Conservation (phyloP, 163 green algal species). For the Scenedesmus sp. region DNA sequence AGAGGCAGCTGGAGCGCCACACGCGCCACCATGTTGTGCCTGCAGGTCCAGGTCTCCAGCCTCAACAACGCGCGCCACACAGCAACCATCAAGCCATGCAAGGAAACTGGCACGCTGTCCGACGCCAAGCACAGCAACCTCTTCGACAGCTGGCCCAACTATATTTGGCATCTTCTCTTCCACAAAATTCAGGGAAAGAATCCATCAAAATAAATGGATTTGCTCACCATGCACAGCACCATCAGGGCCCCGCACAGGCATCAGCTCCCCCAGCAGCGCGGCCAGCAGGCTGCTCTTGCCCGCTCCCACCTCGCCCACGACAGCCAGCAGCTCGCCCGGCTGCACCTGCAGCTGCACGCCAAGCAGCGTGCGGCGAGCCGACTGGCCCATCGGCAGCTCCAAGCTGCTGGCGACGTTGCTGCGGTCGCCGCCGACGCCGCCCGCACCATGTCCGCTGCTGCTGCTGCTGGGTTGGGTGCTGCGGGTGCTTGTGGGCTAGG, state of each 20-base stretch:
- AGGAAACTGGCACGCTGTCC: neutral
- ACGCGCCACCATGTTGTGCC: no score
- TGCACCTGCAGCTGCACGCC: constrained; percentile 59
- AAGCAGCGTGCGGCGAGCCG: constrained; percentile 49
- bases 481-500: neutral
- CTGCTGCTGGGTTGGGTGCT: neutral
- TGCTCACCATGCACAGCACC: constrained; percentile 15
- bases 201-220: no score
- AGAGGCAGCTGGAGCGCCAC: no score
- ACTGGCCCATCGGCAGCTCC: neutral
- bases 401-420: neutral
- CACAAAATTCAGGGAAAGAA: no score
- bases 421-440: no score
- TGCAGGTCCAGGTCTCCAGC: no score
- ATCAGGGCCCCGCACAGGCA: constrained; percentile 60
- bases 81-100: neutral
- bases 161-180: no score
- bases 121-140: neutral
- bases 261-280: constrained; percentile 78
- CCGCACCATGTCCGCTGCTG: neutral
- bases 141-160: no score
- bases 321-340: constrained; percentile 72
- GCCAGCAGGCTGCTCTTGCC: constrained; percentile 78
- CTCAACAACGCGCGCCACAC: no score
- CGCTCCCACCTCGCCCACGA: constrained; percentile 70